Percentiles rank a stretch among this genome's conserved stretches.
Evolutionary conservation across 139 green algal genomes (phyloP).

Genomic region (Tetratostichococcus sp.): DNA sequence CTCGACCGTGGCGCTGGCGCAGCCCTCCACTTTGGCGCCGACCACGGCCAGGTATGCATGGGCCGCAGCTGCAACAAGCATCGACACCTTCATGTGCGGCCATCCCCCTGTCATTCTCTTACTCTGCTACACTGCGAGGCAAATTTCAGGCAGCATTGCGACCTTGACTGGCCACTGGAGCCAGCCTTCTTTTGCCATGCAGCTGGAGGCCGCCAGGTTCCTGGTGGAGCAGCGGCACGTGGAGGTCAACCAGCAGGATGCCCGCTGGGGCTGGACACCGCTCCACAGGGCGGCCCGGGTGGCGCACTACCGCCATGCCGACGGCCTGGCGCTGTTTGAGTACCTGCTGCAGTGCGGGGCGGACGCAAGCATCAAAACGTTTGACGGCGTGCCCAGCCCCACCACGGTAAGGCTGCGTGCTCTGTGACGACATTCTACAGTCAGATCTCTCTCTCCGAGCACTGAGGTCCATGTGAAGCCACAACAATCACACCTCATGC

Average conservation of each 20-base stretch:
- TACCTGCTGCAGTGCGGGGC: constrained; percentile 34
- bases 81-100: no score
- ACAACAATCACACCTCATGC: no score
- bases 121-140: no score
- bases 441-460: no score
- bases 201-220: background rate
- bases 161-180: no score
- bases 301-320: constrained; percentile 27
- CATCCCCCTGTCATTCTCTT: no score
- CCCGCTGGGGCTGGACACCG: constrained; percentile 29
- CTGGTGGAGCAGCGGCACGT: constrained; percentile 26
- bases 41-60: constrained; percentile 25
- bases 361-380: constrained; percentile 15
- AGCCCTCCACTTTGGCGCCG: constrained; percentile 33
- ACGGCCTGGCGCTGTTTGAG: constrained; percentile 31
- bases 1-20: constrained; percentile 36
- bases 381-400: background rate
- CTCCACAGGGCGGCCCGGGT: constrained; percentile 27
- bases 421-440: background rate
- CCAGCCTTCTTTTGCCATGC: no score
- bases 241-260: constrained; percentile 31
- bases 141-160: no score
- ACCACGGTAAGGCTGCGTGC: background rate
- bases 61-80: no score
- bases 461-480: no score